Evolutionary conservation across 371 early-diverging fungal species (phyloP), one percentile per base, ranked within the genome.

Genomic region (Saksenaea vasiformis): DNA sequence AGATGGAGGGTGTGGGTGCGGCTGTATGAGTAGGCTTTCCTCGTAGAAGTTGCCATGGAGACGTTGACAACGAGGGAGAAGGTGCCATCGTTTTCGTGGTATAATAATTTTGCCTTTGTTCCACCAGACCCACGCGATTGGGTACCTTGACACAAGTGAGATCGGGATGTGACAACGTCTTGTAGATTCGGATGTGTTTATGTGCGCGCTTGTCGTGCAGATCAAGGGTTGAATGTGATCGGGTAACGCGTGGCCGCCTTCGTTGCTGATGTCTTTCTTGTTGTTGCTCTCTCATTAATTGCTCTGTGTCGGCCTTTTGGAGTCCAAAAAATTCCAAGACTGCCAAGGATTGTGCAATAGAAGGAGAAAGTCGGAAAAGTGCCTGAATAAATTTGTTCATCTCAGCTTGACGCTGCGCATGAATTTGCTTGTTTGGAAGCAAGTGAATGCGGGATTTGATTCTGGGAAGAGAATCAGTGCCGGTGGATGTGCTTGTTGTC

Each of bases 321-420:
- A 61, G 41, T 22, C 74, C 74, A 67, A 73, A 73, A 56, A 73
- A 73, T 61, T 69, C 74, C 47, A 69, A 47, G n/a, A 73, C 70
- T 34, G 67, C 57, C 51, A 70, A 35, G 5, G 74, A 67, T 54
- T 70, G 68, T 9, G 65, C 54, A 24, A 70, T 65, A 7, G 65
- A 51, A 2, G 62, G 55, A 7, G 70, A 70, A 13, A 73, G 60
- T 7, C 41, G 56, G 39, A 73, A 70, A 3, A 73, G 47, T 38
- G 63, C 38, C 8, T 65, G 61, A 27, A 73, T 38, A 41, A 73
- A 73, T 43, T 53, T 60, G 28, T 73, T 65, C 44, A 73, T 61
- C 17, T 73, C 74, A 19, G 58, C 60, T 10, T 63, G 65, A n/a
- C 68, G 70, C 22, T 72, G 62, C 4, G 31, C 58, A 39, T 62